Evolutionary conservation across 1,284 basidiomycete species (phyloP), one percentile per base, ranked within the genome.

Genomic region (Xerocomus cyaneibrunnescens): DNA sequence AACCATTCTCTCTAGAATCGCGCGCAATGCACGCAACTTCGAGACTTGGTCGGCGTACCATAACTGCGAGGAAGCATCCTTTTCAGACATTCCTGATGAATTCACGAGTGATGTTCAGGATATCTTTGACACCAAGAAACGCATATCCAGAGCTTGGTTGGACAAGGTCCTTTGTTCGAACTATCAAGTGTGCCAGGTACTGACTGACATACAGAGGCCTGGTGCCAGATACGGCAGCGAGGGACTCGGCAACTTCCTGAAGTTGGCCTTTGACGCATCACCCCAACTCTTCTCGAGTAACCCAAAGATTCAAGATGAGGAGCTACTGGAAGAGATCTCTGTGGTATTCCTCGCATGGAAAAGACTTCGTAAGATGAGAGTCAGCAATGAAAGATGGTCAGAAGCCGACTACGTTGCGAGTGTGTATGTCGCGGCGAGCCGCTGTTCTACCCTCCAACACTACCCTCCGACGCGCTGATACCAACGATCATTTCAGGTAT

Each of bases 401-500:
- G 81, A 83, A 57, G 77, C 77, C 0, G 80, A 82, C 54, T 81
- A 74, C 53, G 77, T 74, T n/a, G 72, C 74, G 13, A 78, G 78
- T 50, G 78, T 83, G 77, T 81, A 62, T 51, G 76, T 62, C 38
- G 48, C 22, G 31, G 7, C 16, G 22, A n/a, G 27, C 12, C 31
- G n/a, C 30, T 31, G 21, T 37, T 25, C 44, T 1, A 19, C n/a
- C n/a, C n/a, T n/a, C n/a, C n/a, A n/a, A n/a, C n/a, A n/a, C n/a
- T n/a, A n/a, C n/a, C n/a, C 36, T 32, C 39, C 19, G 23, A 48
- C 43, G 35, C 10, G 19, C 17, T 35, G 16, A 35, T 39, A 17
- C 41, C 45, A 14, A 51, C 21, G 37, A 45, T 31, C 40, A 17
- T 14, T 27, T 30, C 54, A 81, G 79, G 2, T 82, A 83, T 54